Conservation (phyloP, 805 yeast genomes). For the Clavispora asparagi region DNA sequence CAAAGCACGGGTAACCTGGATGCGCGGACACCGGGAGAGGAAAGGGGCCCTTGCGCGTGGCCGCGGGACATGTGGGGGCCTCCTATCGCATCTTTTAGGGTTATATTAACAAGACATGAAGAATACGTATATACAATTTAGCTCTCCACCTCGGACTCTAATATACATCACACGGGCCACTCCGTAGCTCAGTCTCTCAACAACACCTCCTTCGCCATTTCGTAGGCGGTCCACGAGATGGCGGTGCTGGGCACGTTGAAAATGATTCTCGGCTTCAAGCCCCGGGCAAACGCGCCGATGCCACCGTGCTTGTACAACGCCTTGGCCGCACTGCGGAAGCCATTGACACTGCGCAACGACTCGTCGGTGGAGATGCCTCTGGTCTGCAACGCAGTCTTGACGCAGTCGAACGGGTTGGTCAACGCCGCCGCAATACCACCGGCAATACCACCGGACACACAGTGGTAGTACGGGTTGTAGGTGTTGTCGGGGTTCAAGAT, state of each 20-base stretch:
- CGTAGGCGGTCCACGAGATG: conserved; percentile 96
- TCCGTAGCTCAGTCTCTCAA: conserved; percentile 17
- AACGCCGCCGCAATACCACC: conserved; percentile 95
- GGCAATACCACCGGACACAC: conserved; percentile 87
- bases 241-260: conserved; percentile 96
- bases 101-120: background rate
- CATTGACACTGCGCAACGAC: conserved; percentile 50
- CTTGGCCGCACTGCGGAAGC: conserved; percentile 65
- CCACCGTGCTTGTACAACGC: conserved; percentile 63
- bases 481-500: conserved; percentile 68
- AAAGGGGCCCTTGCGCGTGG: no score
- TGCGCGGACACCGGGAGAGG: no score
- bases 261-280: conserved; percentile 84
- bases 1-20: conserved; percentile 16
- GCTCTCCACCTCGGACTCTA: background rate
- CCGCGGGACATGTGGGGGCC: background rate
- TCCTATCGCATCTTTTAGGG: background rate
- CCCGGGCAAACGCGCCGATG: conserved; percentile 66
- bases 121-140: conserved; percentile 1
- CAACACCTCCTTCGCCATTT: conserved; percentile 83
- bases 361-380: conserved; percentile 51
- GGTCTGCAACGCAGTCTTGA: conserved; percentile 88
- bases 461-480: conserved; percentile 88
- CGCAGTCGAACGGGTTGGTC: conserved; percentile 91
- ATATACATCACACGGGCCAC: background rate